Evolutionary conservation across 2,329 filamentous ascomycete species (phyloP).

Genomic region (Penicillium italicum): DNA sequence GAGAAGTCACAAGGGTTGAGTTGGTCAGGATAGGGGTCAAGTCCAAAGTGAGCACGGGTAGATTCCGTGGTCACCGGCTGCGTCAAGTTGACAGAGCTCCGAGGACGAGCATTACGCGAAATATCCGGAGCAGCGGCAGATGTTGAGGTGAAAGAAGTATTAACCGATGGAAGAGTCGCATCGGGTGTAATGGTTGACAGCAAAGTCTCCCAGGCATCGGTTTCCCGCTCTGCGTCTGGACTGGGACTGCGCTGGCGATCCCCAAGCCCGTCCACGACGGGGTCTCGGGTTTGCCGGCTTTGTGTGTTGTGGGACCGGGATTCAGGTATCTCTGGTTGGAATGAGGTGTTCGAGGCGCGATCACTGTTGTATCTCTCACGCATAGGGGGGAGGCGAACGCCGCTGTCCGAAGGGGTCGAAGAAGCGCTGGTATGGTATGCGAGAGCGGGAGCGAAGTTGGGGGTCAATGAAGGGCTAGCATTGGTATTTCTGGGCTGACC

Average conservation of each 20-base stretch:
- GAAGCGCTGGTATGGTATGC: constrained; percentile 28
- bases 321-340: constrained; percentile 18
- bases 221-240: constrained; percentile 51
- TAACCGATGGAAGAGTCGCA: constrained; percentile 71
- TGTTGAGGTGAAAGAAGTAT: constrained; percentile 74
- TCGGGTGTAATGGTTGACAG: constrained; percentile 77
- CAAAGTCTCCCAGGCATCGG: constrained; percentile 73
- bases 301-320: constrained; percentile 18
- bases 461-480: constrained; percentile 33
- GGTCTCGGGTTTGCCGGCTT: constrained; percentile 18
- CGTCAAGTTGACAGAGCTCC: constrained; percentile 43
- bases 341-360: constrained; percentile 25
- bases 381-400: constrained; percentile 24
- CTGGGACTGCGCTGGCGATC: constrained; percentile 82
- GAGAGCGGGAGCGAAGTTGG: constrained; percentile 45
- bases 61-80: constrained; percentile 23
- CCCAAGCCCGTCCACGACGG: constrained; percentile 66
- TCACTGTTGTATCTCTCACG: constrained; percentile 24
- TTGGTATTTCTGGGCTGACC: constrained; percentile 3
- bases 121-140: constrained; percentile 30
- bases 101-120: constrained; percentile 26
- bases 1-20: constrained; percentile 39
- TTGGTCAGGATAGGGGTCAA: constrained; percentile 36
- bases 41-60: constrained; percentile 24
- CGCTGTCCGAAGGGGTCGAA: constrained; percentile 20